Evolutionary conservation across 2,329 filamentous ascomycete genomes (phyloP).

Genomic region (Aureobasidium melanogenum): DNA sequence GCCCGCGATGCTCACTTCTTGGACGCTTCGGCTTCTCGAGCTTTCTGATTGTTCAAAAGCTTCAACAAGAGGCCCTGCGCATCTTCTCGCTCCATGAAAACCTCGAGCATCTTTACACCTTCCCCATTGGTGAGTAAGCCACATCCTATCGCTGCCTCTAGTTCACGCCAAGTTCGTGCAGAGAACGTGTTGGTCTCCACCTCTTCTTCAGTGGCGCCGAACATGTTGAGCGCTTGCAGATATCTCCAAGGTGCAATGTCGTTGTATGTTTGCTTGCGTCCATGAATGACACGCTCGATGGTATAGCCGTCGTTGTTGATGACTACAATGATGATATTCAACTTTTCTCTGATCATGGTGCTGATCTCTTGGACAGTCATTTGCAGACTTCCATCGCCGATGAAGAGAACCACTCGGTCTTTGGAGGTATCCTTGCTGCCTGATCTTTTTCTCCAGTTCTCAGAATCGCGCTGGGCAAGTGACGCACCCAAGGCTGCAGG

Average conservation of each 20-base stretch:
- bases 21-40: neutral
- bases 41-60: conserved; percentile 3
- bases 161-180: conserved; percentile 16
- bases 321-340: conserved; percentile 74
- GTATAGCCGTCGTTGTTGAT: conserved; percentile 86
- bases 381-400: conserved; percentile 52
- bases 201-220: conserved; percentile 13
- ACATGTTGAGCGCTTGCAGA: conserved; percentile 10
- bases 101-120: conserved; percentile 54
- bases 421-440: neutral
- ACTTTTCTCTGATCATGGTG: conserved; percentile 67
- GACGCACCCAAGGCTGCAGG: conserved; percentile 55
- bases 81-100: conserved; percentile 73
- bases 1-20: neutral
- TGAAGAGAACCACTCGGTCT: neutral
- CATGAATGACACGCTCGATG: conserved; percentile 82
- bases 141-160: conserved; percentile 17
- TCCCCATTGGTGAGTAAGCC: conserved; percentile 38
- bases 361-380: conserved; percentile 76
- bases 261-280: conserved; percentile 45
- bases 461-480: conserved; percentile 43
- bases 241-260: conserved; percentile 25
- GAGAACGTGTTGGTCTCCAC: conserved; percentile 11
- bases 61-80: conserved; percentile 32
- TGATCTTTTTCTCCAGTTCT: conserved; percentile 6